A percentile compares a stretch with the other conserved stretches of the same genome.
Evolutionary conservation across 345 rosid species (phyloP).

Genomic region (Eutrema yunnanense): DNA sequence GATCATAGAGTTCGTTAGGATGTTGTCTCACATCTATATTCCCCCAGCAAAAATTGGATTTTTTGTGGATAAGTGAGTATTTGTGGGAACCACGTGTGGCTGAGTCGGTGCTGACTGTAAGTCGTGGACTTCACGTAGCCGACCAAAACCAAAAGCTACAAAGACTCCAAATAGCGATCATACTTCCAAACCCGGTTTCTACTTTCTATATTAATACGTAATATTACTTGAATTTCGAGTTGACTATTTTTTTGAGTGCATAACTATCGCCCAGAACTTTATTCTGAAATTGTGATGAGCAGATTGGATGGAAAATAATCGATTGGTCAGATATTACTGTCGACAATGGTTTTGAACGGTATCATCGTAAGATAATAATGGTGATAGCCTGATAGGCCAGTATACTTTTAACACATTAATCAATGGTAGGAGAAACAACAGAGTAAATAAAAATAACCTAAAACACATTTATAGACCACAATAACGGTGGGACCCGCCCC

Average conservation of each 20-base stretch:
- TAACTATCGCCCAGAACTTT: not conserved
- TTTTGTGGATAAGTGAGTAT: not conserved
- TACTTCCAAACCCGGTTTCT: not conserved
- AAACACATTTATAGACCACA: too few relatives aligned
- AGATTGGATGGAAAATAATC: not conserved
- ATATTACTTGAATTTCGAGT: not conserved
- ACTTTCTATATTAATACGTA: not conserved
- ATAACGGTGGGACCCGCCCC: too few relatives aligned
- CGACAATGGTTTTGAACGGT: not conserved
- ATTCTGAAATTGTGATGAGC: not conserved
- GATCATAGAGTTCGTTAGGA: conserved; percentile 5
- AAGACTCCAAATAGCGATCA: conserved; percentile 3
- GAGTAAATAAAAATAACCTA: not conserved
- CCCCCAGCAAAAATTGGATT: not conserved
- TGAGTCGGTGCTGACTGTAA: conserved; percentile 24
- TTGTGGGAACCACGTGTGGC: conserved; percentile 27
- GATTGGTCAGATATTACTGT: not conserved
- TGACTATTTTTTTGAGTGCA: not conserved
- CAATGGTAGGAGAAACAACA: not conserved
- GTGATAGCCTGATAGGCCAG: not conserved
- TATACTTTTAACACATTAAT: not conserved
- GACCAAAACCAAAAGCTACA: not conserved
- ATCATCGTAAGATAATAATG: not conserved
- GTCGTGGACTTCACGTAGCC: conserved; percentile 24
- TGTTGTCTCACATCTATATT: conserved; percentile 3